Evolutionary conservation across 495 filamentous ascomycete species (phyloP), one percentile per base, ranked within the genome.

Genomic region (Trichoderma parareesei): DNA sequence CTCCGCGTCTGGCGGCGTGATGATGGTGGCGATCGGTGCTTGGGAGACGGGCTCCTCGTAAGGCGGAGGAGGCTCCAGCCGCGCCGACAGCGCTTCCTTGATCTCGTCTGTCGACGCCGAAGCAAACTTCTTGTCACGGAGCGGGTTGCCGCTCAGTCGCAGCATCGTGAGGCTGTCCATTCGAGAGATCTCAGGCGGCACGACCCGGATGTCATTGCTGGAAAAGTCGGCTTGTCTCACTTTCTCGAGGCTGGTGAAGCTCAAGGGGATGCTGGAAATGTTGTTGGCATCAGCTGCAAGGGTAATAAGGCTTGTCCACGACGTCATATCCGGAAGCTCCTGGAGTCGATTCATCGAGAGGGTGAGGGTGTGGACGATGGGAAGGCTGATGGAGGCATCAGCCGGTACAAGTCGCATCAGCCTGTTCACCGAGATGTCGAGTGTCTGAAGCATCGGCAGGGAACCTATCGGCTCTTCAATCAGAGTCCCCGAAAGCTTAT

Each of bases 61-160:
- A 11, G 65, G 68, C 5, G 72, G 69, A 13, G 77, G 67, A 3
- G 90, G 88, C 64, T 88, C 85, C 53, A 94, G 78, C 27, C 90
- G 84, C 46, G 81, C 81, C 42, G 83, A 84, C 61, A 98, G 78
- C 67, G 88, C 87, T 49, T 81, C 81, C 76, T 96, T 97, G 69
- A 98, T 73, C 62, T 92, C 89, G 20, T 91, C 90, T 0, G 90
- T 91, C 35, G 81, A 80, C 80, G 96, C 89, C 27, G 78, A 87
- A 40, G 92, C 78, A 64, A 94, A 89, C 72, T 90, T 95, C 68
- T 89, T 91, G 68, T 97, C 92, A 55, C 88, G 79, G 13, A 98
- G 75, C 5, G 94, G 94, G 70, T 98, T 98, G 14, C 90, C 91
- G 57, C 86, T 85, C 43, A 98, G 79, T 11, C 84, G 84, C 46